phyloP scores from a whole-genome alignment of 1,284 basidiomycete genomes.

The Ceratobasidium sp. region DNA sequence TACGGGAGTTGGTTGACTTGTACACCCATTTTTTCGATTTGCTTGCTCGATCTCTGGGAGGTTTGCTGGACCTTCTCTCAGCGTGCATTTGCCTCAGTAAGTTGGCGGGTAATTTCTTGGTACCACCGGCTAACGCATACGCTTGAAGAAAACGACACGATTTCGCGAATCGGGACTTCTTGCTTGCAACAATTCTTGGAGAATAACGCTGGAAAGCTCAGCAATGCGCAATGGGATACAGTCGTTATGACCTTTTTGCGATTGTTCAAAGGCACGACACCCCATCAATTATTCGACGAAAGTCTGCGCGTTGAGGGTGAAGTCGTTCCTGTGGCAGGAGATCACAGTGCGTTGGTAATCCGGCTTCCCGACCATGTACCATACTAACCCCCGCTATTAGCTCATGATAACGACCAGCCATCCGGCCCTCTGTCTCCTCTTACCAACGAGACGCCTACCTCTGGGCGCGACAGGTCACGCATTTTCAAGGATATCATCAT shows the following conservation, averaged over 20 bases:
- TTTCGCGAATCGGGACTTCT: slow-evolving; percentile 97
- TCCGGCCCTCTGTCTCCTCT: slow-evolving; percentile 33
- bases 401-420: slow-evolving; percentile 49
- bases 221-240: slow-evolving; percentile 86
- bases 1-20: slow-evolving; percentile 94
- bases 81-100: slow-evolving; percentile 99
- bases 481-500: slow-evolving; percentile 99
- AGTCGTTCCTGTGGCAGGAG: slow-evolving; percentile 58
- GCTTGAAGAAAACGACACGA: slow-evolving; percentile 89
- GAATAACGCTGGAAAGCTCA: slow-evolving; percentile 91
- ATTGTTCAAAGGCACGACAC: slow-evolving; percentile 96
- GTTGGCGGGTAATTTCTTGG: slow-evolving; percentile 47
- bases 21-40: slow-evolving; percentile 97
- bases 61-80: slow-evolving; percentile 90
- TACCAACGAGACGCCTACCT: slow-evolving; percentile 12
- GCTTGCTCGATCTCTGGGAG: slow-evolving; percentile 89
- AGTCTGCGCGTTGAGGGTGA: slow-evolving; percentile 81
- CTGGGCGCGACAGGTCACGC: slow-evolving; percentile 73
- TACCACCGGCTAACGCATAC: slow-evolving; percentile 40
- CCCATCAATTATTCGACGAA: slow-evolving; percentile 96
- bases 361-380: slow-evolving; percentile 40
- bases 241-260: slow-evolving; percentile 95
- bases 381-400: slow-evolving; percentile 61
- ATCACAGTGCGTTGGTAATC: slow-evolving; percentile 5
- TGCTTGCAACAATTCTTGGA: slow-evolving; percentile 97